phyloP scores from a whole-genome alignment of 805 yeast genomes.

The Candida arabinofermentans region DNA sequence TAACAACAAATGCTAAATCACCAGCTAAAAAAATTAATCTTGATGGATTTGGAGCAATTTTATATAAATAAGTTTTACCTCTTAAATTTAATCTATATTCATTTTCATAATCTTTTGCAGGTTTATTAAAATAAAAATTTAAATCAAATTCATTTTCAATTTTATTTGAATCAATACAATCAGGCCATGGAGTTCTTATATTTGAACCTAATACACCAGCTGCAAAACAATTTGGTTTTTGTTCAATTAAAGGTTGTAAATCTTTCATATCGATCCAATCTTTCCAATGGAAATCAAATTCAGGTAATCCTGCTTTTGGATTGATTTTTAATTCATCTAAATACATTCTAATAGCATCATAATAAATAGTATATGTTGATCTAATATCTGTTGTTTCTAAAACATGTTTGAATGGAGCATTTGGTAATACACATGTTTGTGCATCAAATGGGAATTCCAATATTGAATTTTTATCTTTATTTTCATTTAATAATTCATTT shows the following conservation, averaged over 20 bases:
- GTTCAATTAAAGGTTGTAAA: slow-evolving; percentile 34
- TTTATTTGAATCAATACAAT: slow-evolving; percentile 31
- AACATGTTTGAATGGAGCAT: slow-evolving; percentile 35
- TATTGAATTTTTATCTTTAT: slow-evolving; percentile 11
- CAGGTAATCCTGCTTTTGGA: slow-evolving; percentile 31
- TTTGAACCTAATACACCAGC: slow-evolving; percentile 42
- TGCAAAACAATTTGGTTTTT: slow-evolving; percentile 40
- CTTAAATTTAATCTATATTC: slow-evolving; percentile 35
- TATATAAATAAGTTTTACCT: slow-evolving; percentile 39
- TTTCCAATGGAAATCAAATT: slow-evolving; percentile 47
- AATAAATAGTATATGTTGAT: slow-evolving; percentile 32
- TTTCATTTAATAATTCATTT: slow-evolving; percentile 15
- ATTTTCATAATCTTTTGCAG: slow-evolving; percentile 32
- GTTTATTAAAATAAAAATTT: slow-evolving; percentile 22
- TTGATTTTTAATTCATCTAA: slow-evolving; percentile 20
- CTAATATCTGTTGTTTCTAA: slow-evolving; percentile 33
- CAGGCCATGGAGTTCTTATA: slow-evolving; percentile 38
- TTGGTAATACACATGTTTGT: slow-evolving; percentile 32
- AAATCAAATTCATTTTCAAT: slow-evolving; percentile 16
- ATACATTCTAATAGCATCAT: slow-evolving; percentile 31
- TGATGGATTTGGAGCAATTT: slow-evolving; percentile 43
- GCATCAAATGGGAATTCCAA: slow-evolving; percentile 29
- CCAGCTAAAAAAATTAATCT: slow-evolving; percentile 39
- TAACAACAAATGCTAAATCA: slow-evolving; percentile 37
- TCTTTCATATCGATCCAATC: slow-evolving; percentile 50